These are phyloP conservation scores for Allium cepa DNA, from an alignment of 106 monocot species.

Conservation along the genomic window DNA sequence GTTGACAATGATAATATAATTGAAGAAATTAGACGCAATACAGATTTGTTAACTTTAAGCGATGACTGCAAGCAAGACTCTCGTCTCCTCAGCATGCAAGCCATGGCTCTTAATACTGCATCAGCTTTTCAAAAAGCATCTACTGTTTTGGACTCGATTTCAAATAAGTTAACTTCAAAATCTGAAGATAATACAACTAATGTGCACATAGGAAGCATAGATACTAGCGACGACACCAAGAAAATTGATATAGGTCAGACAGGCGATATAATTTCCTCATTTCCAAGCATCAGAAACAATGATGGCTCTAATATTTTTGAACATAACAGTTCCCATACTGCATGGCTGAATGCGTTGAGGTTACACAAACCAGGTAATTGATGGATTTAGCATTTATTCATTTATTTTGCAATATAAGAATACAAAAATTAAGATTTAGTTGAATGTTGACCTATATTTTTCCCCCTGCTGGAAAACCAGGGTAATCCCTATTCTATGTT, in stretches of 20 bases:
- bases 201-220: not conserved
- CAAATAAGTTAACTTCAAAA: not conserved
- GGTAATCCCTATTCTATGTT: too few species aligned
- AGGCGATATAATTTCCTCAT: slow-evolving; percentile 1
- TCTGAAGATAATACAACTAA: slow-evolving; percentile 3
- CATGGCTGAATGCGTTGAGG: not conserved
- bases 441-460: too few species aligned
- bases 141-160: slow-evolving; percentile 4
- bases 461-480: too few species aligned
- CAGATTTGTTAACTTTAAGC: not conserved
- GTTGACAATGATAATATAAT: not conserved
- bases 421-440: too few species aligned
- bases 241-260: not conserved
- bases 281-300: slow-evolving; percentile 1
- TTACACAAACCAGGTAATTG: slow-evolving; percentile 18
- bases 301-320: slow-evolving; percentile 6
- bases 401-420: not conserved
- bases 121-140: not conserved
- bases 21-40: too few species aligned
- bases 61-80: not conserved
- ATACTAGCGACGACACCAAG: not conserved
- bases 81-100: slow-evolving; percentile 1
- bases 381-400: not conserved
- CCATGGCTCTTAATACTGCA: not conserved
- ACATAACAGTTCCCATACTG: not conserved